Base-by-base conservation (phyloP, 139 green algal species). In the Asterochloris erici region DNA sequence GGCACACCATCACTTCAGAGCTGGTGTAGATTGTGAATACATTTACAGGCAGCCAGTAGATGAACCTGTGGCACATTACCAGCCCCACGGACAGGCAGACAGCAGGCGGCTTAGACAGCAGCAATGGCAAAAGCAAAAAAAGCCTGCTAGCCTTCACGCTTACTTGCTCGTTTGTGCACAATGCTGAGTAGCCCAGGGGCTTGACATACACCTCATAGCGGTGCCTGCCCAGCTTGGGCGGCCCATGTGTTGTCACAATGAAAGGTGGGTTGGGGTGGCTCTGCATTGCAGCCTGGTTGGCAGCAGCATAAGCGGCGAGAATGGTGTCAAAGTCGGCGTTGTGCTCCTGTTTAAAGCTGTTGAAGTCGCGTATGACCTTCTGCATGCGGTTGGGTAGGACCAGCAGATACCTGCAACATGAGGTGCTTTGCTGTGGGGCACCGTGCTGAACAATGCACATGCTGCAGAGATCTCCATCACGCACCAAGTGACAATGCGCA, bases 151-250 rank as follows among this genome's bases (percentile, higher is more conserved):
- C 27, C 73, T 63, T 78, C 38, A 38, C 73, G 38, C 38, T 54
- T 54, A 78, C 73, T 38, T 78, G 73, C 60, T 78, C 61, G 38
- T 78, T 28, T 78, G 60, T 28, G 61, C 15, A 78, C 61, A 63
- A 38, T 62, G 73, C 73, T 63, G 73, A 76, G 38, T 76, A 76
- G 10, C 29, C 70, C 70, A 60, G 14, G 17, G 12, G 38, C 29
- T 26, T 76, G 70, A 26, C 70, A 24, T 60, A 76, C 70, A 54
- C 38, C 38, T 54, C 38, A 54, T 54, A 54, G 6, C 38, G 38
- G 38, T 54, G 38, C 38, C 38, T 54, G 38, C 38, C 38, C 38
- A 54, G 38, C 38, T 54, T 54, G 38, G 38, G 38, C 38, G 38
- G 38, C 38, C 38, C 38, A 54, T 2, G 38, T 54, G 38, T 54